Evolutionary conservation across 192 early-diverging fungal genomes (phyloP), one percentile per base, ranked within the genome.

Genomic region (Backusella liffmaniae): DNA sequence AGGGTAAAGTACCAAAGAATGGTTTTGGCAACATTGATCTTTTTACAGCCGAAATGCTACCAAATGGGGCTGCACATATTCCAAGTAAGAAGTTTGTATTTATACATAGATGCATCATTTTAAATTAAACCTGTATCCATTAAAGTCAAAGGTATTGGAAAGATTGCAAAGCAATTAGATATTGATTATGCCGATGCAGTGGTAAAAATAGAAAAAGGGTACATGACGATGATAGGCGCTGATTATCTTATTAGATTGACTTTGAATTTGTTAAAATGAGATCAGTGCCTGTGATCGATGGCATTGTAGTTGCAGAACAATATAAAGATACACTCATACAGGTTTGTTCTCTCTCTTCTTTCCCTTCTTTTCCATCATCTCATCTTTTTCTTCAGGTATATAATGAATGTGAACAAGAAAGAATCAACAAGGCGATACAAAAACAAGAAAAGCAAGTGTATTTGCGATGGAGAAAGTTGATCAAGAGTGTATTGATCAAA

Each of bases 151-250:
- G 88, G 87, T 4, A 88, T 94, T 41, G 86, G 72, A 15, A 81
- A 83, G 34, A 70, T 99, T 30, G 95, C 96, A 37, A 86, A 86
- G 59, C 85, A 89, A 77, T 83, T 97, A 46, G 91, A 89, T 6
- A 88, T 97, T 18, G 94, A 96, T 70, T 95, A 86, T 76, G 94
- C 86, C 1, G 87, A 87, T n/a, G 96, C 94, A 6, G 95, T 97
- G 66, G 92, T 95, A 76, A 65, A 75, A 79, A 72, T 77, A 76
- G 10, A 84, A 16, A 23, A 53, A 62, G 8, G 10, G 10, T 26
- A 56, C 2, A 51, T 66, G 72, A 30, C 21, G 0, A 18, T 35
- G 10, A 21, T 53, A 23, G 29, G 13, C 2, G 16, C 30, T 35
- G n/a, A 73, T 70, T 46, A 23, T 26, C 70, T 10, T 71, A 66